Conservation (phyloP, 441 rosid genomes). For the Viola pubescens region DNA sequence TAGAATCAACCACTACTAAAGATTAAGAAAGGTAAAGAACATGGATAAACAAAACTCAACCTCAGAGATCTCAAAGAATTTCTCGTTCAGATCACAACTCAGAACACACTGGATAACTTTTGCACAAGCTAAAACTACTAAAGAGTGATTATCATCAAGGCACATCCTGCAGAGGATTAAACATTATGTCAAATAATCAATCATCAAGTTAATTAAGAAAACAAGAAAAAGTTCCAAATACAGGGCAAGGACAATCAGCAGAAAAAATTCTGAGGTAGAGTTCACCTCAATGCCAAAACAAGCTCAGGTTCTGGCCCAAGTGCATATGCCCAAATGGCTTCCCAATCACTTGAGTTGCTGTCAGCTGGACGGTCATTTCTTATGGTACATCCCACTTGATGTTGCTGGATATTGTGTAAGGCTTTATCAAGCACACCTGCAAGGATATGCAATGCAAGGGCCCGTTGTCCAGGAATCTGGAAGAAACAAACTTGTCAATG, state of each 20-base stretch:
- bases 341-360: slow-evolving; percentile 54
- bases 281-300: slow-evolving; percentile 71
- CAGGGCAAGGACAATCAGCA: not conserved
- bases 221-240: not conserved
- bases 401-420: slow-evolving; percentile 35
- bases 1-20: slow-evolving; percentile 1
- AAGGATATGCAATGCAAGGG: slow-evolving; percentile 69
- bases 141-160: slow-evolving; percentile 80
- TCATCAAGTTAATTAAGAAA: slow-evolving; percentile 9
- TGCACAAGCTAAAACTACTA: slow-evolving; percentile 71
- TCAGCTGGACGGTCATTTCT: slow-evolving; percentile 25
- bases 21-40: not conserved
- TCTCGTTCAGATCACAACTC: slow-evolving; percentile 62
- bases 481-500: slow-evolving; percentile 20
- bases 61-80: slow-evolving; percentile 60
- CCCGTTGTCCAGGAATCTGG: slow-evolving; percentile 86
- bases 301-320: slow-evolving; percentile 98
- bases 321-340: slow-evolving; percentile 91
- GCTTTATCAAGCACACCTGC: slow-evolving; percentile 75
- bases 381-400: slow-evolving; percentile 35
- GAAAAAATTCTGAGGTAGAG: not conserved
- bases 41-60: slow-evolving; percentile 28
- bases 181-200: not conserved
- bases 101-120: slow-evolving; percentile 58
- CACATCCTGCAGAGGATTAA: slow-evolving; percentile 46